Evolutionary conservation across 352 stramenopile species (phyloP).

Genomic region (Phytophthora citrophthora): DNA sequence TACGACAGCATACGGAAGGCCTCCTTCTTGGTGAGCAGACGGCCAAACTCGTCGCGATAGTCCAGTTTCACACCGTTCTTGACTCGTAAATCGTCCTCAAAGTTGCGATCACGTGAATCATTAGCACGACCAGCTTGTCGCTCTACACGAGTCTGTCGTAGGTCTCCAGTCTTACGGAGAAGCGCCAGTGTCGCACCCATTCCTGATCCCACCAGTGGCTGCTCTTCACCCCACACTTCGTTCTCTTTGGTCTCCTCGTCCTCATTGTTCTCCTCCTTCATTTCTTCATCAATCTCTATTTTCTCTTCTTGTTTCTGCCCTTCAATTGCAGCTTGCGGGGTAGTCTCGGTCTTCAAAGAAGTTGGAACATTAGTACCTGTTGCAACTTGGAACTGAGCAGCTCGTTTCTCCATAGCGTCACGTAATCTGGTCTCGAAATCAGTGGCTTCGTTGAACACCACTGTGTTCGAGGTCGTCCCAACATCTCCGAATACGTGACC

Average conservation of each 20-base stretch:
- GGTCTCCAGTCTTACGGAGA: slow-evolving; percentile 93
- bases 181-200: slow-evolving; percentile 94
- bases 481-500: slow-evolving; percentile 46
- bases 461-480: slow-evolving; percentile 41
- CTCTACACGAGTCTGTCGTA: slow-evolving; percentile 88
- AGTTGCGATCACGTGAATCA: slow-evolving; percentile 93
- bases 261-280: slow-evolving; percentile 44
- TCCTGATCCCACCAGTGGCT: slow-evolving; percentile 84
- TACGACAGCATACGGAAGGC: slow-evolving; percentile 98
- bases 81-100: slow-evolving; percentile 85
- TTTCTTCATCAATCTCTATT: slow-evolving; percentile 29
- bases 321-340: slow-evolving; percentile 26
- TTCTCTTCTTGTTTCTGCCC: slow-evolving; percentile 42
- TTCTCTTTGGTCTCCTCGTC: slow-evolving; percentile 63
- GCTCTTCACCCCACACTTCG: slow-evolving; percentile 80
- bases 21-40: slow-evolving; percentile 97
- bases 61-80: slow-evolving; percentile 94
- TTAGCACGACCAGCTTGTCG: slow-evolving; percentile 94
- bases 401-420: slow-evolving; percentile 79
- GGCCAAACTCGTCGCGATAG: slow-evolving; percentile 97
- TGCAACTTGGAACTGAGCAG: slow-evolving; percentile 53
- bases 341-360: slow-evolving; percentile 1
- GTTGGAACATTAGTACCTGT: slow-evolving; percentile 1
- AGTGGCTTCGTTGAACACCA: slow-evolving; percentile 87
- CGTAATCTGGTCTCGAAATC: slow-evolving; percentile 83